These are phyloP conservation scores for Pezizomycotina sp. DNA, from an alignment of 2,329 filamentous ascomycete genomes.

Conservation along the genomic window DNA sequence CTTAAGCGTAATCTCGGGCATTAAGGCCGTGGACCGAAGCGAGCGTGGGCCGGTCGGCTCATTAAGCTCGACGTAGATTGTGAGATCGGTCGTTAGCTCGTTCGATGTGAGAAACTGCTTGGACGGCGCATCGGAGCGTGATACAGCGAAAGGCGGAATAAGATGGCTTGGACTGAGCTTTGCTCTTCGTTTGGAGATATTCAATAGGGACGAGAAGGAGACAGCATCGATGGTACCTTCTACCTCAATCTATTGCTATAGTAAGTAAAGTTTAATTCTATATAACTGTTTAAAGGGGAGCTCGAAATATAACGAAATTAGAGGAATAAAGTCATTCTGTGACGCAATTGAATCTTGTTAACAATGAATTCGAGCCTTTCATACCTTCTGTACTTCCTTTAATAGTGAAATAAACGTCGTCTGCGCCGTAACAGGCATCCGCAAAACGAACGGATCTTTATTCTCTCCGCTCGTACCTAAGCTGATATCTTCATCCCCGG, in stretches of 20 bases:
- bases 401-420: conserved; percentile 32
- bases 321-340: background rate
- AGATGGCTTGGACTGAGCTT: conserved; percentile 30
- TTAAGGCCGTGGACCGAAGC: conserved; percentile 23
- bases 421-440: conserved; percentile 30
- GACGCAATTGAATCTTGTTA: background rate
- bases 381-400: conserved; percentile 31
- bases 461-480: conserved; percentile 33
- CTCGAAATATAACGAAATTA: too few relatives aligned
- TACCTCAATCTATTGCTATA: conserved; percentile 27
- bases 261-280: background rate
- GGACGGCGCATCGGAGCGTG: conserved; percentile 30
- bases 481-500: conserved; percentile 36
- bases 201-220: conserved; percentile 30
- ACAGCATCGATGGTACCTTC: conserved; percentile 32
- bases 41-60: conserved; percentile 16
- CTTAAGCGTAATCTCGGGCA: conserved; percentile 30
- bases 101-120: conserved; percentile 24
- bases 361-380: conserved; percentile 1
- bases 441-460: conserved; percentile 33
- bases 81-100: conserved; percentile 22
- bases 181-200: conserved; percentile 31
- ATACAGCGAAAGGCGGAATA: conserved; percentile 36
- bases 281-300: too few relatives aligned
- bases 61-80: conserved; percentile 23